Evolutionary conservation across 768 basidiomycete species (phyloP).

Genomic region (Mycena maculata): DNA sequence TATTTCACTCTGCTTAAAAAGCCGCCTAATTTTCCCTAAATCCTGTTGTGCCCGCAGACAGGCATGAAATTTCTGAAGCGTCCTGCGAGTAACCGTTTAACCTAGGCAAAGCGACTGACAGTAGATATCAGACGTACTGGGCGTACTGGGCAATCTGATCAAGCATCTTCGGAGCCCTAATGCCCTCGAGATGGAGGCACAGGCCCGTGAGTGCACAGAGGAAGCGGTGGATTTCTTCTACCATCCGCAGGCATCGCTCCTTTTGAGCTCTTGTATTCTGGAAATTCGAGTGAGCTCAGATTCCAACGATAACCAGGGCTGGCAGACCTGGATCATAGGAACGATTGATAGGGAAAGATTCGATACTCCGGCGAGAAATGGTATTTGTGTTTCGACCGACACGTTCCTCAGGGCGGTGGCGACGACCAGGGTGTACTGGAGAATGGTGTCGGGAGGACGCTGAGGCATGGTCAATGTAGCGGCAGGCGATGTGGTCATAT

Average conservation of each 20-base stretch:
- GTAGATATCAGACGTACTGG: not conserved
- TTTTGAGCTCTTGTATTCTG: not conserved
- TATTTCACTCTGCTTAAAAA: slow-evolving; percentile 9
- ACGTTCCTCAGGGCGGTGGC: not conserved
- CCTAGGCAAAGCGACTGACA: not conserved
- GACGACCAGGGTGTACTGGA: not conserved
- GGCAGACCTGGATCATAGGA: not conserved
- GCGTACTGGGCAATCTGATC: too few species aligned
- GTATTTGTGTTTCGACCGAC: not conserved
- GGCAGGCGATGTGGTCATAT: too few species aligned
- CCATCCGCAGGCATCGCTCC: too few species aligned
- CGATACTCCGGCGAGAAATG: not conserved
- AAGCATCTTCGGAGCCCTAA: too few species aligned
- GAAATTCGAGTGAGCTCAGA: not conserved
- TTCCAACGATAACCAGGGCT: not conserved
- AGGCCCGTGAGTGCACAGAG: too few species aligned
- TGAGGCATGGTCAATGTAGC: too few species aligned
- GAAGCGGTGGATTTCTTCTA: too few species aligned
- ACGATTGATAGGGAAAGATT: not conserved
- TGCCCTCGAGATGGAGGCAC: too few species aligned
- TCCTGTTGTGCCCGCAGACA: not conserved
- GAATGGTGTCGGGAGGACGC: not conserved
- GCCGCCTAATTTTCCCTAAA: not conserved
- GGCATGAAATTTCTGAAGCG: not conserved
- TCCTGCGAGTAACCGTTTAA: not conserved